A percentile compares a stretch with the other conserved stretches of the same genome.
These are phyloP conservation scores for Hymenoscyphus linearis DNA, from an alignment of 2,329 filamentous ascomycete species.

Conservation along the genomic window DNA sequence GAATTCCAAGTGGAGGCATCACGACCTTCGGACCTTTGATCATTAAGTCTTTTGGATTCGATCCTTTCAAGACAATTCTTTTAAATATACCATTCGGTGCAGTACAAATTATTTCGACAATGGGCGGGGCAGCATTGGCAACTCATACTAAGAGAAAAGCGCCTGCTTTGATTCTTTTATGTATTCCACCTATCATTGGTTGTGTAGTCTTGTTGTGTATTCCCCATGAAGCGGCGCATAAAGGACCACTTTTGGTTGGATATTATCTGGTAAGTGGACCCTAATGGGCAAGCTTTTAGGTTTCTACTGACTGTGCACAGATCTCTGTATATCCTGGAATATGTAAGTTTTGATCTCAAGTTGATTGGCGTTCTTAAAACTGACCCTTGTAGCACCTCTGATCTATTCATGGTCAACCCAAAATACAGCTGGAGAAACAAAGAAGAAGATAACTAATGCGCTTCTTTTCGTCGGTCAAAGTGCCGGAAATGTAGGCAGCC, in stretches of 20 bases:
- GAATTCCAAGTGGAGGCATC: conserved; percentile 53
- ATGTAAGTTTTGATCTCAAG: conserved; percentile 31
- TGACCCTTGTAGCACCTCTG: conserved; percentile 51
- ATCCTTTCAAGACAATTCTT: conserved; percentile 51
- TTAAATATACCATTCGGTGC: conserved; percentile 64
- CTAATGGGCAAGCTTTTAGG: conserved; percentile 50
- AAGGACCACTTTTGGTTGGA: conserved; percentile 46
- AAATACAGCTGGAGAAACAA: conserved; percentile 63
- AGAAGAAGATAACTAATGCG: conserved; percentile 60
- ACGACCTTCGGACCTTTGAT: conserved; percentile 63
- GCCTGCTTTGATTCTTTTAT: conserved; percentile 46
- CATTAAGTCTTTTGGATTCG: conserved; percentile 53
- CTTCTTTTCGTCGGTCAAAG: conserved; percentile 58
- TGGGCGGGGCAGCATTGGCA: conserved; percentile 53
- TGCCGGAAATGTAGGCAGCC: conserved; percentile 58
- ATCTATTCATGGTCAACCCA: conserved; percentile 65
- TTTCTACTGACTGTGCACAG: conserved; percentile 43
- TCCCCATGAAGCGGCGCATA: conserved; percentile 36
- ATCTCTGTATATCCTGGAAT: conserved; percentile 57
- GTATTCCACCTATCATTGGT: conserved; percentile 57
- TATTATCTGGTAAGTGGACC: conserved; percentile 58
- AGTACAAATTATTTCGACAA: conserved; percentile 54
- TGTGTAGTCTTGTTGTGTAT: conserved; percentile 49
- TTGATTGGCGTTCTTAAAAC: conserved; percentile 12
- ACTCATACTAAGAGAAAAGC: conserved; percentile 54